Conservation (phyloP, 2,329 filamentous ascomycete genomes). For the Aspergillus carbonarius region DNA sequence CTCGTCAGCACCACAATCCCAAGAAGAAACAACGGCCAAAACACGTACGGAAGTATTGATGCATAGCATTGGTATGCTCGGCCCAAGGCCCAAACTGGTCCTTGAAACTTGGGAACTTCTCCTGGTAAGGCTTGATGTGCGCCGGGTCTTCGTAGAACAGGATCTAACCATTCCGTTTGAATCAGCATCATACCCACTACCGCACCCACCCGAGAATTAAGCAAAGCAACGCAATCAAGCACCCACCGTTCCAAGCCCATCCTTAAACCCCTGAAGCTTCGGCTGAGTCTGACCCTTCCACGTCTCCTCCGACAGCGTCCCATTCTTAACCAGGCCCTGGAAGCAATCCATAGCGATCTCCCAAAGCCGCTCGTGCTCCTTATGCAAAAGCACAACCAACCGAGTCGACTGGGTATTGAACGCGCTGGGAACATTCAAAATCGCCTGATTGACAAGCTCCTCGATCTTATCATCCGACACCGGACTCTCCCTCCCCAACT, state of each 20-base stretch:
- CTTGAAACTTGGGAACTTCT: slow-evolving; percentile 69
- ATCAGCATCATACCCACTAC: background rate
- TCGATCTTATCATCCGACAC: slow-evolving; percentile 39
- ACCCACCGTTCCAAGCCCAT: slow-evolving; percentile 69
- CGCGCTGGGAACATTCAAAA: slow-evolving; percentile 70
- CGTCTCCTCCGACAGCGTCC: slow-evolving; percentile 47
- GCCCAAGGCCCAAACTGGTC: slow-evolving; percentile 79
- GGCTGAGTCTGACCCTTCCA: slow-evolving; percentile 53
- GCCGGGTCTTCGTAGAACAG: slow-evolving; percentile 83
- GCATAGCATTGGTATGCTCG: slow-evolving; percentile 75
- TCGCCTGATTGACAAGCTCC: slow-evolving; percentile 45
- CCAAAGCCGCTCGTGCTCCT: slow-evolving; percentile 88
- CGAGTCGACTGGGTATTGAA: slow-evolving; percentile 91
- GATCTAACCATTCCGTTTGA: slow-evolving; percentile 41
- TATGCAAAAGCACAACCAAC: slow-evolving; percentile 72
- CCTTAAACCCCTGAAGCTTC: slow-evolving; percentile 62
- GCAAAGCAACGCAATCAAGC: background rate
- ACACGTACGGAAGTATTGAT: slow-evolving; percentile 63
- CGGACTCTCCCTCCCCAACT: slow-evolving; percentile 34
- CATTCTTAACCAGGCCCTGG: slow-evolving; percentile 65
- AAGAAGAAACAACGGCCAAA: background rate
- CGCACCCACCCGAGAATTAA: background rate
- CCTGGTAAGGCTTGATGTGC: slow-evolving; percentile 64
- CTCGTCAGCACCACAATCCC: background rate
- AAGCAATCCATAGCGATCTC: slow-evolving; percentile 66